Base-by-base conservation (phyloP, 176 grass and related monocot genomes). In the Bonia amplexicaulis region DNA sequence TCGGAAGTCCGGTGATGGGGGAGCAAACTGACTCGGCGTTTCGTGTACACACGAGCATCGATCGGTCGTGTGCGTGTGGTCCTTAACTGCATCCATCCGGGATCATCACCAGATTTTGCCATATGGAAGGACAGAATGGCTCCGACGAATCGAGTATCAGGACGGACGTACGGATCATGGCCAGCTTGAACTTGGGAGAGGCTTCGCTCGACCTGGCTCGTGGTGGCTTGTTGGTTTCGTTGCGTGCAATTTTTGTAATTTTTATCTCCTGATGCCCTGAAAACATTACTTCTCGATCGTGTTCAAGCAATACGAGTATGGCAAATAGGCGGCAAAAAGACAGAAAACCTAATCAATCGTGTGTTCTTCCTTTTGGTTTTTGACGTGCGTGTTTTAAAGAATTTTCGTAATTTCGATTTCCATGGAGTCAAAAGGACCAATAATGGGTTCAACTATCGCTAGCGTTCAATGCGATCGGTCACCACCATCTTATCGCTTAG, bases 1-100 rank as follows among this genome's bases (percentile, higher is more conserved):
- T 81, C 62, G 39, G 9, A 80, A 52, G 80, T 82, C 9, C 87
- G 89, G 35, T 90, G 73, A 82, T 22, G 23, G 39, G 6, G 12
- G 29, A 33, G 23, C 54, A 2, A 47, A 47, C 59, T 42, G 7
- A 15, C 47, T 3, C 13, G 7, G 31, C 19, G 58, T 52, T 26
- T 16, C 29, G 22, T 68, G 69, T 13, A 20, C 22, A 72, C 29
- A 33, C 6, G 11, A 45, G 35, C 51, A 52, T 11, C 39, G 13
- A 52, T 11, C 39, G 13, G 25, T 54, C 25, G n/a, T 9, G 26
- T 39, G 13, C 20, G 7, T 17, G 25, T 23, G 19, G 46, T 58
- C 66, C 7, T 46, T 31, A 5, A 13, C 0, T 63, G 9, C 46
- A 12, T 64, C 19, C 19, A 40, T 66, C 39, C 1, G 37, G 20